Evolutionary conservation across 208 protist species (phyloP), one percentile per base, ranked within the genome.

Genomic region (Leishmania tarentolae): DNA sequence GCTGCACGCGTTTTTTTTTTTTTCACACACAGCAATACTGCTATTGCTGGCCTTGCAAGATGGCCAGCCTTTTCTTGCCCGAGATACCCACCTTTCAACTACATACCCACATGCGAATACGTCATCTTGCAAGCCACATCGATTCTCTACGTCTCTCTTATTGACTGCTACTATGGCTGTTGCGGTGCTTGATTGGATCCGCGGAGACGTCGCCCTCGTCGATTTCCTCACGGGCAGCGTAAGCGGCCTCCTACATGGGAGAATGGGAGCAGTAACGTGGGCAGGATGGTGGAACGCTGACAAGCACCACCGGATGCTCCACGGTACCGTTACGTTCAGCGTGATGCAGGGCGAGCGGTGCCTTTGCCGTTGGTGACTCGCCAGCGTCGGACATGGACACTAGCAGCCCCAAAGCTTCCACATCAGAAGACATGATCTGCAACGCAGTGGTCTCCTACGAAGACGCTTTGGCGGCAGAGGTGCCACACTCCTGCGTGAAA

Each of bases 341-440:
- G 40, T 37, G 56, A 79, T 90, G 37, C 75, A 84, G 13, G 86
- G 87, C 52, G 79, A 72, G 5, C 1, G 88, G 90, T 24, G 35
- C 46, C 50, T 91, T 93, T 66, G 47, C 63, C 11, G 46, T 65
- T 7, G 72, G 15, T 63, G 57, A 2, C 28, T 63, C 28, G 57
- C 28, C 31, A 28, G 57, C 57, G 7, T 31, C 28, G 28, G n/a
- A 28, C 28, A 28, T 28, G 28, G 57, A 63, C 28, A 28, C 57
- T 1, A 63, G 57, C 57, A 63, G 57, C 57, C 28, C 28, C 28
- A 2, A 63, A 15, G 57, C 57, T 28, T 15, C 57, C 57, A 63
- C 37, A 78, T 57, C 28, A 11, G 37, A n/a, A 17, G 17, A 17
- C 66, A 19, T 2, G 19, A 56, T 50, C 40, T 2, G 74, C 37